A percentile compares a stretch with the other conserved stretches of the same genome.
phyloP scores from a whole-genome alignment of 1,139 yeast species.

The Taphrina sp. region DNA sequence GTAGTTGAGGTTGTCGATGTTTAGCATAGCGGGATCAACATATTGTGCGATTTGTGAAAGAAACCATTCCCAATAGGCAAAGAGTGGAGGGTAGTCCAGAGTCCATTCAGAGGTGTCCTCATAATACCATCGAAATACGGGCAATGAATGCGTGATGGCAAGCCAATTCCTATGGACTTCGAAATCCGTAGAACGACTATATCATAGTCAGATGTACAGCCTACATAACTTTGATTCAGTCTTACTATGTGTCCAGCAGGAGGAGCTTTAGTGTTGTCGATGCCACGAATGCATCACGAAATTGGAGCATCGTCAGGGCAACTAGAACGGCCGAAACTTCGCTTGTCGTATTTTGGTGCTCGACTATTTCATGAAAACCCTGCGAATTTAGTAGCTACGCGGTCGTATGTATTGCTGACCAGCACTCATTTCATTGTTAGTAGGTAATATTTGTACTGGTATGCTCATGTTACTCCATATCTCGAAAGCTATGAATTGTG shows the following conservation, averaged over 20 bases:
- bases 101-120: conserved; percentile 91
- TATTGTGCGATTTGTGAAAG: conserved; percentile 66
- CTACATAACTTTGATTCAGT: no score
- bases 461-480: no score
- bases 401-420: no score
- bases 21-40: conserved; percentile 48
- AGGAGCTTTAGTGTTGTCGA: conserved; percentile 40
- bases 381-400: no score
- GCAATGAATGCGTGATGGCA: conserved; percentile 80
- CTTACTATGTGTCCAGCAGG: conserved; percentile 46
- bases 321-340: no score
- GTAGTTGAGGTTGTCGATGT: conserved; percentile 78
- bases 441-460: no score
- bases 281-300: conserved; percentile 12
- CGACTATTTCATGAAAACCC: no score
- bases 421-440: no score
- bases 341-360: no score
- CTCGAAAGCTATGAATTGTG: no score
- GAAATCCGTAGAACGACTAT: conserved; percentile 77
- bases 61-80: conserved; percentile 89
- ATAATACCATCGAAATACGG: conserved; percentile 74
- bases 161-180: conserved; percentile 98
- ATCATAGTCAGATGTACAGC: no score
- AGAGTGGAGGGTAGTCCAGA: conserved; percentile 93
- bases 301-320: no score